Conservation (phyloP, 169 alveolate species). For the Ichthyophthirius multifiliis region DNA sequence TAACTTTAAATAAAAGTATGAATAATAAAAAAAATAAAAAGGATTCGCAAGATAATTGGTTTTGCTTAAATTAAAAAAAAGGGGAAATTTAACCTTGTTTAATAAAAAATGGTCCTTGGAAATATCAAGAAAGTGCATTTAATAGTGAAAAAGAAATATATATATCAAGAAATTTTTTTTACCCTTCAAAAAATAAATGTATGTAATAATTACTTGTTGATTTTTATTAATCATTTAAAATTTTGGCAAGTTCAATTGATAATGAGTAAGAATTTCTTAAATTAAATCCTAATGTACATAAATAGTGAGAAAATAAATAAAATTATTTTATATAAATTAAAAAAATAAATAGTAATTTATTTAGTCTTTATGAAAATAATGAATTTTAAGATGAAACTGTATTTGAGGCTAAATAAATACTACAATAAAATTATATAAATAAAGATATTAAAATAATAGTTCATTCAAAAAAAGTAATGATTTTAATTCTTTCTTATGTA, state of each 20-base stretch:
- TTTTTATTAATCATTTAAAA: background rate
- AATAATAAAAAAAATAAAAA: background rate
- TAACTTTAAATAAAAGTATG: background rate
- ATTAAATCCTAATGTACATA: background rate
- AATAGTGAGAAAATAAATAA: background rate
- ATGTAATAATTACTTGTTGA: background rate
- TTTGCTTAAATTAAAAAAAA: background rate
- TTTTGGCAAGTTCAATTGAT: background rate
- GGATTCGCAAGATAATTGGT: slow-evolving; percentile 14
- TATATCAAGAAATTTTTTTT: background rate
- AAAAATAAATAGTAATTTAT: background rate
- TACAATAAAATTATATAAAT: background rate
- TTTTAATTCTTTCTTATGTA: background rate
- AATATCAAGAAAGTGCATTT: background rate
- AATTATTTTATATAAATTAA: background rate
- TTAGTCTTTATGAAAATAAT: background rate
- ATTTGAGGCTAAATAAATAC: background rate
- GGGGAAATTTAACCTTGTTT: background rate
- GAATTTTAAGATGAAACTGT: background rate
- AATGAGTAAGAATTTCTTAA: background rate
- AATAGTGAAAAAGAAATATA: background rate
- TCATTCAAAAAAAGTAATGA: background rate
- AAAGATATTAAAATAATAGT: background rate
- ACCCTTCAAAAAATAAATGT: background rate
- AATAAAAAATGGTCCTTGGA: background rate